Base-by-base conservation (phyloP, 305 asterid species). In the Solanum aculeatissimum region DNA sequence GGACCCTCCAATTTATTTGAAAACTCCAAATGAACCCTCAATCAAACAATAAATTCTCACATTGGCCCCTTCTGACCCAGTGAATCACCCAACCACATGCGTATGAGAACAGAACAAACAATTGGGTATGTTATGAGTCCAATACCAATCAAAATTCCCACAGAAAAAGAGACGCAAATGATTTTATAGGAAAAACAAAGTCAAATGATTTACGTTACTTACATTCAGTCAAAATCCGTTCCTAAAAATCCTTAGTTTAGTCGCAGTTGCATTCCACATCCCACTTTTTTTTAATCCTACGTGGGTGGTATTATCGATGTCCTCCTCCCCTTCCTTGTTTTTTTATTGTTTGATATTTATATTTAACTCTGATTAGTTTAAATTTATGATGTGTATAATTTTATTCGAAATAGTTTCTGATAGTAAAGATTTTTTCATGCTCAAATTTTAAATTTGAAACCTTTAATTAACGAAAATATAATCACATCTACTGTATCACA, bases 301-400 rank as follows among this genome's bases (percentile, higher is more conserved):
- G 80, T 68, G 81, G 85, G 85, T 69, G 85, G 53, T 69, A 81
- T 68, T 69, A 83, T 83, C 81, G 21, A 11, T 53, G 51, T 23
- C 78, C 68, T 45, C 27, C 66, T 68, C 85, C 6, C 18, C 29
- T 29, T 82, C 14, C 84, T 35, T 58, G 4, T 6, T 38, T 35
- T 35, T 4, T 35, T 35, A 35, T 35, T 7, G 7, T 35, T 35
- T 1, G 5, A 35, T 35, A 35, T 4, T 35, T 1, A 0, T 35
- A 35, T 35, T 35, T 2, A 4, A 6, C 5, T 35, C 5, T 5
- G 40, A 35, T 35, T 35, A 35, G 5, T 35, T 35, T 4, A 35
- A 35, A 0, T 35, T 35, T 0, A 35, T 35, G n/a, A n/a, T n/a
- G n/a, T n/a, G n/a, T n/a, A n/a, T n/a, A n/a, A n/a, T n/a, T n/a